Evolutionary conservation across 2,329 filamentous ascomycete genomes (phyloP).

Genomic region (Myriosclerotinia scirpicola): DNA sequence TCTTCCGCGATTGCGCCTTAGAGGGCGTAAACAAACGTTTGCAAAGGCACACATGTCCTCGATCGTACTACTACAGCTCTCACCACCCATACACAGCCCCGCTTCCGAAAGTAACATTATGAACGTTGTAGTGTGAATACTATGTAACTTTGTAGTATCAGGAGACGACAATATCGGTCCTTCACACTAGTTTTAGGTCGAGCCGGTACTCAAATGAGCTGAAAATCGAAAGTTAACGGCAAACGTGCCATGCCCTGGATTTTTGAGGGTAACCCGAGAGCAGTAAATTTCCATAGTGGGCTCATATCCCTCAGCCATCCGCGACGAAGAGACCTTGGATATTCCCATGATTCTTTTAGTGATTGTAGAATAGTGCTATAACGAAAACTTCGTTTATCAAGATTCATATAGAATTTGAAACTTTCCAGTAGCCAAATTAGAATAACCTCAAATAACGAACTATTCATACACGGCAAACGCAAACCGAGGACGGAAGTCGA

Average conservation of each 20-base stretch:
- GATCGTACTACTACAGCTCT: background rate
- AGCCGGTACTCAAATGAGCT: background rate
- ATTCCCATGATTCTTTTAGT: background rate
- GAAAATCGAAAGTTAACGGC: background rate
- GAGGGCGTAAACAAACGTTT: background rate
- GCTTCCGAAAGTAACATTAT: background rate
- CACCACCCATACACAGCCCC: background rate
- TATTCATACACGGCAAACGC: background rate
- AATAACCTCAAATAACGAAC: background rate
- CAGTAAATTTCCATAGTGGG: background rate
- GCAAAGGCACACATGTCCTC: background rate
- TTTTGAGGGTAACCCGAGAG: background rate
- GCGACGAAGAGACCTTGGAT: background rate
- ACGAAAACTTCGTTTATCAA: background rate
- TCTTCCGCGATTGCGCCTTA: background rate
- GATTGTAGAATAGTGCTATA: background rate
- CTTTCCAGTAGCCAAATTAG: background rate
- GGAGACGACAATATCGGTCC: conserved; percentile 7
- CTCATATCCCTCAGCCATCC: background rate
- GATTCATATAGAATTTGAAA: conserved; percentile 3
- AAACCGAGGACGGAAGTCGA: too few relatives aligned
- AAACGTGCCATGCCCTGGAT: background rate
- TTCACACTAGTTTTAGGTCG: background rate
- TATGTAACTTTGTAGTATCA: conserved; percentile 12
- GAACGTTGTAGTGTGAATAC: background rate